Evolutionary conservation across 306 rosid species (phyloP).

Genomic region (Abrus pulchellus): DNA sequence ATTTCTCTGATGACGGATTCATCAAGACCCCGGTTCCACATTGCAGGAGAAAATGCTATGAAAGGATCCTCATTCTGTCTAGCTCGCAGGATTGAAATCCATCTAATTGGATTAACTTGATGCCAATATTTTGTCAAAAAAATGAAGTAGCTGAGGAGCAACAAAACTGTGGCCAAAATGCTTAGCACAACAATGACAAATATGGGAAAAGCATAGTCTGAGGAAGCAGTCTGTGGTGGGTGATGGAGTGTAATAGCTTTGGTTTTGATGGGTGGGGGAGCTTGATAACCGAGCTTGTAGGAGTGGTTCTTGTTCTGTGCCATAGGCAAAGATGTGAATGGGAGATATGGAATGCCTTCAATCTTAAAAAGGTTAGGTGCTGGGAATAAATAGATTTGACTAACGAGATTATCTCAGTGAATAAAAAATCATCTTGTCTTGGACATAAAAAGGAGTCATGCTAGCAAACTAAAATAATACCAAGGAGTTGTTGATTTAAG

Average conservation of each 20-base stretch:
- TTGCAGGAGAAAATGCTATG: slow-evolving; percentile 64
- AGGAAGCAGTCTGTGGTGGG: slow-evolving; percentile 49
- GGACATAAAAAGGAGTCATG: background rate
- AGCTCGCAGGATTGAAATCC: slow-evolving; percentile 51
- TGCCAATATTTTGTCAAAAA: slow-evolving; percentile 61
- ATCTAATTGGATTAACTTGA: slow-evolving; percentile 56
- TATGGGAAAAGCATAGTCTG: slow-evolving; percentile 62
- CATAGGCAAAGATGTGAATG: slow-evolving; percentile 53
- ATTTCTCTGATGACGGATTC: slow-evolving; percentile 63
- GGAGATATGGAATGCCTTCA: slow-evolving; percentile 31
- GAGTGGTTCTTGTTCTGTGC: slow-evolving; percentile 49
- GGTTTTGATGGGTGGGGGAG: slow-evolving; percentile 54
- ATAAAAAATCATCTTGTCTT: slow-evolving; percentile 28
- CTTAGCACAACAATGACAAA: slow-evolving; percentile 60
- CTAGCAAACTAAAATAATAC: background rate
- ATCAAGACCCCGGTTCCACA: slow-evolving; percentile 68
- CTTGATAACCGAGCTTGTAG: slow-evolving; percentile 54
- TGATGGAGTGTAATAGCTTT: slow-evolving; percentile 33
- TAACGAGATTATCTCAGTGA: slow-evolving; percentile 7
- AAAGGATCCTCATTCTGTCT: slow-evolving; percentile 61
- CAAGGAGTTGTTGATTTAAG: no score
- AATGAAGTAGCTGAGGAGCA: slow-evolving; percentile 62
- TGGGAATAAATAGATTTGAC: slow-evolving; percentile 43
- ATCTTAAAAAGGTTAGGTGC: background rate
- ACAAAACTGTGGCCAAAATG: slow-evolving; percentile 63